Percentiles rank a stretch among this genome's conserved stretches.
Conservation (phyloP, 257 asterid genomes). For the Perilla frutescens region DNA sequence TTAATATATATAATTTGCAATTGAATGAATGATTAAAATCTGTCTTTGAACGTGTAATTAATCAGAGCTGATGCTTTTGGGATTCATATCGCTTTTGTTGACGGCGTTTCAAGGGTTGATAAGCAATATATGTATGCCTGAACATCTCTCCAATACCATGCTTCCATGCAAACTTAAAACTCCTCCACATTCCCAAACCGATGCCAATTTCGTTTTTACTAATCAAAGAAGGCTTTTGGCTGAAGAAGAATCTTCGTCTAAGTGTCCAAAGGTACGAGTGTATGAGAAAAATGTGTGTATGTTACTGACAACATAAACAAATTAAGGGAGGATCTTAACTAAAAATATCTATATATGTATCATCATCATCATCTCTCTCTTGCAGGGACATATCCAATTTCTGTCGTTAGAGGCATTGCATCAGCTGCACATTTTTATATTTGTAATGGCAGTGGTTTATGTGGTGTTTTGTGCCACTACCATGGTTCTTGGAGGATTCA, state of each 20-base stretch:
- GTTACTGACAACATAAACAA: too few species aligned
- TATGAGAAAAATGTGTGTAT: background rate
- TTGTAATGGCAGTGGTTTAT: slow-evolving; percentile 82
- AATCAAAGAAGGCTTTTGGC: slow-evolving; percentile 54
- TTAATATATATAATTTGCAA: background rate
- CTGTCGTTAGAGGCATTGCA: slow-evolving; percentile 82
- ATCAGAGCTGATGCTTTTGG: slow-evolving; percentile 91
- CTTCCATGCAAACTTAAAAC: slow-evolving; percentile 66
- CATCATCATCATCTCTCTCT: background rate
- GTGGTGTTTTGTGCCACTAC: slow-evolving; percentile 75
- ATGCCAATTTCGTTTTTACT: background rate
- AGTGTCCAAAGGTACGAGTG: slow-evolving; percentile 53
- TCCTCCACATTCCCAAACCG: slow-evolving; percentile 1
- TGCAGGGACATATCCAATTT: slow-evolving; percentile 69
- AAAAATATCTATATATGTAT: too few species aligned
- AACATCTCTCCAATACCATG: slow-evolving; percentile 56
- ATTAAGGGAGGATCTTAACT: too few species aligned
- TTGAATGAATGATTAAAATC: too few species aligned
- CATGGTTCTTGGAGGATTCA: slow-evolving; percentile 69
- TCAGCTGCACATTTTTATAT: slow-evolving; percentile 89
- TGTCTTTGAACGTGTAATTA: background rate
- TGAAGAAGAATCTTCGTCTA: slow-evolving; percentile 37
- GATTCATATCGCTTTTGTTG: slow-evolving; percentile 79
- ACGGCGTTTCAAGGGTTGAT: slow-evolving; percentile 70
- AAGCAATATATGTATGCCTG: slow-evolving; percentile 66